A percentile compares a stretch with the other conserved stretches of the same genome.
phyloP scores from a whole-genome alignment of 169 alveolate species.

The Plasmodium gaboni region DNA sequence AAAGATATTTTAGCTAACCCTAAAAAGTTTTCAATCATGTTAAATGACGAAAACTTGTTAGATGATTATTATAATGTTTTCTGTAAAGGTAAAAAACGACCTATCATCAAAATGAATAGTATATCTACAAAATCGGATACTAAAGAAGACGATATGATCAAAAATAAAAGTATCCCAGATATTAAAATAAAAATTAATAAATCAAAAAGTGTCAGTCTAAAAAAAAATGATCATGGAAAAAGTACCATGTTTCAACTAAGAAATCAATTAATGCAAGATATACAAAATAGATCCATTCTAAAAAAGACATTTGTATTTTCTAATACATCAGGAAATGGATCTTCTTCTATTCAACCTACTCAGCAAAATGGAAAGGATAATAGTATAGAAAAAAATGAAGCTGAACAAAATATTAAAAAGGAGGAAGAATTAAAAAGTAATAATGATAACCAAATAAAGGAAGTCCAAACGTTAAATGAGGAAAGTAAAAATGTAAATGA shows the following conservation, averaged over 20 bases:
- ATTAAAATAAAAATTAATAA: slow-evolving; percentile 14
- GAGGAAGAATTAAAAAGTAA: not conserved
- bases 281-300: slow-evolving; percentile 18
- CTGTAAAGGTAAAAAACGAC: slow-evolving; percentile 30
- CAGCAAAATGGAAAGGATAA: not conserved
- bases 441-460: not conserved
- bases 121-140: slow-evolving; percentile 2
- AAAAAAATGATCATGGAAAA: slow-evolving; percentile 40
- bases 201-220: slow-evolving; percentile 5
- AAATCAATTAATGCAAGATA: slow-evolving; percentile 29
- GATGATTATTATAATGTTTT: slow-evolving; percentile 71
- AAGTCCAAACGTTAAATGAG: slow-evolving; percentile 1
- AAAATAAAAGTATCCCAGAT: slow-evolving; percentile 1
- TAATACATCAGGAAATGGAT: not conserved
- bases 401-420: not conserved
- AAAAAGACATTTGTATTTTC: not conserved
- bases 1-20: slow-evolving; percentile 69
- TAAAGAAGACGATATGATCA: not conserved
- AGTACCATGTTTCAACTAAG: slow-evolving; percentile 51
- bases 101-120: not conserved
- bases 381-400: slow-evolving; percentile 1
- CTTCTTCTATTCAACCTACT: not conserved
- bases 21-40: slow-evolving; percentile 61
- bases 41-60: slow-evolving; percentile 64
- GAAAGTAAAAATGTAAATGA: not conserved